Conservation (phyloP, 495 filamentous ascomycete genomes). For the Mytilinidion resinicola region DNA sequence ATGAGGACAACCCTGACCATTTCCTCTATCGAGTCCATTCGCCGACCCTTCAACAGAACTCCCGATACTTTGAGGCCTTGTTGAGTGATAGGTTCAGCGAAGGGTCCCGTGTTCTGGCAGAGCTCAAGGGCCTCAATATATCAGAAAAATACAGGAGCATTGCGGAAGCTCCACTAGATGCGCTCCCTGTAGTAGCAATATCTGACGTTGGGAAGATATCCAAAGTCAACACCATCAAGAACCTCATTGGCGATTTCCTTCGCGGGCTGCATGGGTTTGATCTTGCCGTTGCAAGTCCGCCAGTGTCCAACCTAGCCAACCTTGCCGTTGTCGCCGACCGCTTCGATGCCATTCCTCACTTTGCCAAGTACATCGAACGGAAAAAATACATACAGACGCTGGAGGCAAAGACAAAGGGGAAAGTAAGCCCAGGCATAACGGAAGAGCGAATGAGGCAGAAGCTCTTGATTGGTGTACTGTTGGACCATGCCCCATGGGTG, state of each 20-base stretch:
- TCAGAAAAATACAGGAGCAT: slow-evolving; percentile 36
- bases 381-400: slow-evolving; percentile 31
- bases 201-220: slow-evolving; percentile 55
- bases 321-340: slow-evolving; percentile 61
- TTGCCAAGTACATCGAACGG: slow-evolving; percentile 44
- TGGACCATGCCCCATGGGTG: slow-evolving; percentile 50
- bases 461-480: slow-evolving; percentile 53
- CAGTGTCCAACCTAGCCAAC: slow-evolving; percentile 52
- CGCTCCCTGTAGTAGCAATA: slow-evolving; percentile 51
- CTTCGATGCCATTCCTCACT: slow-evolving; percentile 48
- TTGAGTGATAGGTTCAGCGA: slow-evolving; percentile 48
- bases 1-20: slow-evolving; percentile 17
- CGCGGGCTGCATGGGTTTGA: slow-evolving; percentile 49
- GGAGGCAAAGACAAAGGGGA: slow-evolving; percentile 36
- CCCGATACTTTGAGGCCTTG: slow-evolving; percentile 54
- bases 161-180: slow-evolving; percentile 39
- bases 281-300: slow-evolving; percentile 23
- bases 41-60: slow-evolving; percentile 40
- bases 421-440: slow-evolving; percentile 28
- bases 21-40: slow-evolving; percentile 38
- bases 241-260: slow-evolving; percentile 52
- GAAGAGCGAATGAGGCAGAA: slow-evolving; percentile 60
- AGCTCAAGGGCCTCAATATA: slow-evolving; percentile 39
- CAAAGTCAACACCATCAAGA: slow-evolving; percentile 42
- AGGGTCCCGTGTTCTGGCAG: slow-evolving; percentile 40